phyloP scores from a whole-genome alignment of 1,284 basidiomycete genomes.

The Marasmius fiardii region DNA sequence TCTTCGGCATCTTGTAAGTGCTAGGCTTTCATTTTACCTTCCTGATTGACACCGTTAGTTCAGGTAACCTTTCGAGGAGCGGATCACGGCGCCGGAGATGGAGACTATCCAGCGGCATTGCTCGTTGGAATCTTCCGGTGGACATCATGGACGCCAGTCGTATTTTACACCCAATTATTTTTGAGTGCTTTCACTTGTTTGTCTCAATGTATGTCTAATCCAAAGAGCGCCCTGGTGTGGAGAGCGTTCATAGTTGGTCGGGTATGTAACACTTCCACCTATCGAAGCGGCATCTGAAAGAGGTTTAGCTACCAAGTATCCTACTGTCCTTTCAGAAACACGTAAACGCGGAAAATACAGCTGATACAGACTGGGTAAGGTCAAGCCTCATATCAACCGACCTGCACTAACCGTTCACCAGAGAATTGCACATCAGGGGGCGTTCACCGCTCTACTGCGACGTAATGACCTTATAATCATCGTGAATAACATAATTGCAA shows the following conservation, averaged over 20 bases:
- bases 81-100: constrained; percentile 62
- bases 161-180: constrained; percentile 68
- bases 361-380: constrained; percentile 56
- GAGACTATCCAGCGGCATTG: constrained; percentile 47
- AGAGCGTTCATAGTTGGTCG: constrained; percentile 68
- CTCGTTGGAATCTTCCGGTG: constrained; percentile 59
- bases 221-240: constrained; percentile 48
- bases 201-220: constrained; percentile 38
- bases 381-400: not conserved
- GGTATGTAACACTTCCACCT: constrained; percentile 35
- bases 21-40: constrained; percentile 2
- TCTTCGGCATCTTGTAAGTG: constrained; percentile 54
- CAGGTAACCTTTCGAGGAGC: constrained; percentile 58
- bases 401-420: constrained; percentile 22
- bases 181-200: constrained; percentile 59
- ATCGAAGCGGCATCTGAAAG: constrained; percentile 4
- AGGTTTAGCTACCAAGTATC: constrained; percentile 55
- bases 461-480: constrained; percentile 47
- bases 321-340: constrained; percentile 50
- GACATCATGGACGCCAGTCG: constrained; percentile 61
- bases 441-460: constrained; percentile 45
- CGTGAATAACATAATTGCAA: constrained; percentile 41
- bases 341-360: constrained; percentile 47
- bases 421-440: constrained; percentile 55
- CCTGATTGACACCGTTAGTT: constrained; percentile 2